Base-by-base conservation (phyloP, 1,284 basidiomycete genomes). In the Schizophyllum commune region DNA sequence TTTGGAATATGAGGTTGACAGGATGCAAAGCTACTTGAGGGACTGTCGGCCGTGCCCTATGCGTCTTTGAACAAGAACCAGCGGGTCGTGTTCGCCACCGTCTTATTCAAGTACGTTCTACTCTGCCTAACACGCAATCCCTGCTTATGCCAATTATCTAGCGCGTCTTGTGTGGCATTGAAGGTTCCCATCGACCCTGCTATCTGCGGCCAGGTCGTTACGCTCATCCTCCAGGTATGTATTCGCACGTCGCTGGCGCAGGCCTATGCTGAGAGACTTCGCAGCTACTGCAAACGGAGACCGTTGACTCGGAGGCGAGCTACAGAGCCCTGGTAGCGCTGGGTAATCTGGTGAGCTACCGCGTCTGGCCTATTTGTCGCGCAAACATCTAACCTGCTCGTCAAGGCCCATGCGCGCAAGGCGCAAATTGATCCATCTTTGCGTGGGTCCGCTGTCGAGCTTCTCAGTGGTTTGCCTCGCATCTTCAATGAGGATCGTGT, bases 281-380 rank as follows among this genome's bases (percentile, higher is more conserved):
- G 11, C 67, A 89, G 86, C 77, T 91, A 15, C 73, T 94, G 20
- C 73, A 80, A 62, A 77, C 79, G 54, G 92, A 96, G 72, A 82
- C 73, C 53, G 75, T 75, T 17, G 96, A 99, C 63, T 79, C 85
- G 20, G 96, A 99, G 70, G 86, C 90, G 1, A 81, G 84, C 13
- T 98, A 98, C 72, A 86, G 96, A 32, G 80, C 89, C 1, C 74
- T 92, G 6, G 90, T 97, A 15, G 95, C 90, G 0, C 77, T 98
- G 2, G 96, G 96, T 33, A 98, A 99, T 71, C 73, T 91, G 56
- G 92, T 94, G 63, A 69, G 86, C 77, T 39, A 13, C 33, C 32
- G n/a, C 55, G 19, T 53, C 56, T 51, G 34, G 22, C 13, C 60
- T 56, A 39, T 55, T 58, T 58, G 55, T 61, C 53, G 21, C 33